These are phyloP conservation scores for Alternaria consortialis DNA, from an alignment of 2,329 filamentous ascomycete genomes.

Conservation along the genomic window DNA sequence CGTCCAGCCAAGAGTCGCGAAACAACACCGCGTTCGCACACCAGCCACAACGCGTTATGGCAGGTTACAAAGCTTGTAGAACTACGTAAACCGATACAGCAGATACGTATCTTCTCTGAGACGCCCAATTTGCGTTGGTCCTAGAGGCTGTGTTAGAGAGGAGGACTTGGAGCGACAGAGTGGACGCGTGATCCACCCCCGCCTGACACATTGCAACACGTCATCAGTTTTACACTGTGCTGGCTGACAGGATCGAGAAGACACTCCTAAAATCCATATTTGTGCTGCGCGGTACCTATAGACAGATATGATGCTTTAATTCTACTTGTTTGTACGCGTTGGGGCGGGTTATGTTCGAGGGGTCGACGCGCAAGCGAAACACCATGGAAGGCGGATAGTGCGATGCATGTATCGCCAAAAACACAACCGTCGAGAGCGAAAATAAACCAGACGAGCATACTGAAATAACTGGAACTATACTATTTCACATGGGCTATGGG, in stretches of 20 bases:
- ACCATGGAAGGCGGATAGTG: neutral
- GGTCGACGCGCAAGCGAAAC: constrained; percentile 4
- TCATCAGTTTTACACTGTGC: constrained; percentile 6
- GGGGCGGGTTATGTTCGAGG: neutral
- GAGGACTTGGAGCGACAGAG: constrained; percentile 19
- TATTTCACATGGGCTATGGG: neutral
- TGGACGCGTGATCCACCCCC: constrained; percentile 17
- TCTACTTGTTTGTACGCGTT: neutral
- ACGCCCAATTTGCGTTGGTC: neutral
- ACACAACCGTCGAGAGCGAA: neutral
- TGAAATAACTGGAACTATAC: neutral
- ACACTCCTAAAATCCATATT: neutral
- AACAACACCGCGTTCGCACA: neutral
- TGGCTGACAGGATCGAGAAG: neutral
- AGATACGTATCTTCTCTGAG: neutral
- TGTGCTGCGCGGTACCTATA: neutral
- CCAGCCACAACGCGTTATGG: neutral
- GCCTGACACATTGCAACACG: constrained; percentile 19
- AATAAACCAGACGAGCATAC: neutral
- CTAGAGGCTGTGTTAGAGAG: neutral
- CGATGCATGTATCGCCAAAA: constrained; percentile 1
- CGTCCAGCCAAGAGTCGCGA: neutral
- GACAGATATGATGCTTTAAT: neutral
- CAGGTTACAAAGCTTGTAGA: neutral
- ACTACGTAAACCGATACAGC: neutral